Conservation (phyloP, 2,329 filamentous ascomycete species). For the Fusarium sulawesiense region DNA sequence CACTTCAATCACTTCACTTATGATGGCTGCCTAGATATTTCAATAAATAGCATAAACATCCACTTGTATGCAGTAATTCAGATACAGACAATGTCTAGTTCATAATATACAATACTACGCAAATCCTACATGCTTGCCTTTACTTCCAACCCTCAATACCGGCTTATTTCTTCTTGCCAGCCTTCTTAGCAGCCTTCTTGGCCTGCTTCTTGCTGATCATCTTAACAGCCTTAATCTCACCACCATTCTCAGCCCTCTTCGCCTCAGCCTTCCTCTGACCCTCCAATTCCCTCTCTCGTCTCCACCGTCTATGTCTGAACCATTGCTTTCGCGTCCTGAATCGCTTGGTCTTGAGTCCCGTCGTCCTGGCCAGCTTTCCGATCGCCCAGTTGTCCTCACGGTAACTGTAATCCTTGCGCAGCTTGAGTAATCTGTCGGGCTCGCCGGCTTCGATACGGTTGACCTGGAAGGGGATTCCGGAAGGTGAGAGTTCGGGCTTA, state of each 20-base stretch:
- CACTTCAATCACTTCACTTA: not conserved
- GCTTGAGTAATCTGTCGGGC: conserved; percentile 61
- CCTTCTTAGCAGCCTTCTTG: conserved; percentile 53
- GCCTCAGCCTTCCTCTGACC: conserved; percentile 55
- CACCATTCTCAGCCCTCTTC: conserved; percentile 50
- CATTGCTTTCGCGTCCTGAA: conserved; percentile 63
- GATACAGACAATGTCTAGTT: not conserved
- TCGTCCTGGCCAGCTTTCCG: conserved; percentile 64
- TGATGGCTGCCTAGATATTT: not conserved
- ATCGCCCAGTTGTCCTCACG: conserved; percentile 70
- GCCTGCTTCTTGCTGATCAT: conserved; percentile 53
- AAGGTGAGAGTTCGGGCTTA: conserved; percentile 58
- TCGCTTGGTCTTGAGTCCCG: conserved; percentile 61
- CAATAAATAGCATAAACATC: too few relatives aligned
- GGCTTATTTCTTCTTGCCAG: conserved; percentile 51
- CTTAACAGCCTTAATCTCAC: conserved; percentile 48
- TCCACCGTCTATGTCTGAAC: conserved; percentile 59
- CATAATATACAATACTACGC: conserved; percentile 41
- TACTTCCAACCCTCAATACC: not conserved
- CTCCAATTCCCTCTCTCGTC: conserved; percentile 55
- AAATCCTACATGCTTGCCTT: conserved; percentile 42
- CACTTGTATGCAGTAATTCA: not conserved
- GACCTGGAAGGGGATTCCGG: conserved; percentile 62
- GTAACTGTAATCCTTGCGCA: conserved; percentile 68
- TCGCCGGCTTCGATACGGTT: conserved; percentile 56